A percentile compares a stretch with the other conserved stretches of the same genome.
Evolutionary conservation across 1,139 yeast genomes (phyloP).

Genomic region (Schwanniomyces etchellsii): DNA sequence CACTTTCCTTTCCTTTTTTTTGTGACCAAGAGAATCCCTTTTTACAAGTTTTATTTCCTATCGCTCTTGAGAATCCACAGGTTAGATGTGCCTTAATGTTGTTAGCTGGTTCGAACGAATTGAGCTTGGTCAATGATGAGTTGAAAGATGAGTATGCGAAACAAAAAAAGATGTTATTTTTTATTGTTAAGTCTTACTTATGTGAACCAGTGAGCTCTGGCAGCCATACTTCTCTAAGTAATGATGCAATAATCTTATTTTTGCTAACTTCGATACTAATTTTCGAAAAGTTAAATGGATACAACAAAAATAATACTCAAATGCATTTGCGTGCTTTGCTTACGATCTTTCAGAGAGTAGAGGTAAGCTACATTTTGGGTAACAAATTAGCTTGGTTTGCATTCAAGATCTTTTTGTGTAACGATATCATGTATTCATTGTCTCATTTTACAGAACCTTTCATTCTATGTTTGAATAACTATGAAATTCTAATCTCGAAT

Average conservation of each 20-base stretch:
- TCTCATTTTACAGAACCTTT: background rate
- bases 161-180: background rate
- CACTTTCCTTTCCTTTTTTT: constrained; percentile 1
- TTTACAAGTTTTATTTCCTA: constrained; percentile 1
- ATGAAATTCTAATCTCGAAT: background rate
- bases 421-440: background rate
- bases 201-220: no score
- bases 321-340: background rate
- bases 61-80: background rate
- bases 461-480: background rate
- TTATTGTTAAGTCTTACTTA: background rate
- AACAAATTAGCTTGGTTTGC: background rate
- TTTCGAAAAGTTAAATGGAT: background rate
- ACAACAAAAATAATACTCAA: background rate
- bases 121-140: background rate
- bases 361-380: background rate
- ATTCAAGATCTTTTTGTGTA: background rate
- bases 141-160: background rate
- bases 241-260: background rate
- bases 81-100: constrained; percentile 2
- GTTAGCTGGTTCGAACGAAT: constrained; percentile 1
- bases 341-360: background rate
- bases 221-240: background rate
- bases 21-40: background rate
- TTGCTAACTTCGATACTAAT: background rate